These are phyloP conservation scores for Xylaria arbuscula DNA, from an alignment of 2,329 filamentous ascomycete genomes.

Conservation along the genomic window DNA sequence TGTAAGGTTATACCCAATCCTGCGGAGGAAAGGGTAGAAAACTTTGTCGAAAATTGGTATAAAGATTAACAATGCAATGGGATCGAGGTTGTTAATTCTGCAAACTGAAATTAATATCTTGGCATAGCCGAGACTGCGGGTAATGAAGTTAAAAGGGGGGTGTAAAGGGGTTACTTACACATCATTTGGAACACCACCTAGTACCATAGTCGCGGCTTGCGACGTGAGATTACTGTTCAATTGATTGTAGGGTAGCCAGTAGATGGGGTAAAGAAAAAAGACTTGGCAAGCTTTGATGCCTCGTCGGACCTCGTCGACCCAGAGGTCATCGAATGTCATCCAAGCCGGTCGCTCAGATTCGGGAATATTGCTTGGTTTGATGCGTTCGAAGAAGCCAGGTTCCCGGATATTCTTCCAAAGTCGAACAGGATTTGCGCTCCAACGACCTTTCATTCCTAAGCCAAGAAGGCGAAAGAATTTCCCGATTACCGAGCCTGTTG, in stretches of 20 bases:
- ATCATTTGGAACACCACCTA: slow-evolving; percentile 76
- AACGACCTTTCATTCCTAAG: slow-evolving; percentile 71
- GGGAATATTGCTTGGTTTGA: slow-evolving; percentile 73
- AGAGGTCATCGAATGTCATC: slow-evolving; percentile 78
- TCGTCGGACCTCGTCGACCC: slow-evolving; percentile 78
- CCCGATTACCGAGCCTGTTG: slow-evolving; percentile 72
- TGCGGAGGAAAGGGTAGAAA: slow-evolving; percentile 71
- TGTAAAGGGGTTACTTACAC: slow-evolving; percentile 49
- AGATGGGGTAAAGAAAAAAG: slow-evolving; percentile 68
- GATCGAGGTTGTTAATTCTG: slow-evolving; percentile 72
- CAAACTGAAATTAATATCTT: slow-evolving; percentile 1
- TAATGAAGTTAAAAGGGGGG: background rate
- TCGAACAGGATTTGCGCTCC: slow-evolving; percentile 68
- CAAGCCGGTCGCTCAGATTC: slow-evolving; percentile 68
- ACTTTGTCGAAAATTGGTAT: slow-evolving; percentile 71
- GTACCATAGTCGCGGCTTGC: slow-evolving; percentile 67
- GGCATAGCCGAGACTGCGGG: too few species aligned
- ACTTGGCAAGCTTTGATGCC: slow-evolving; percentile 72
- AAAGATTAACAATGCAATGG: slow-evolving; percentile 73
- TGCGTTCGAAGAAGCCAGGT: slow-evolving; percentile 72
- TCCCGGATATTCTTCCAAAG: slow-evolving; percentile 50
- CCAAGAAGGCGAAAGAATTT: slow-evolving; percentile 72
- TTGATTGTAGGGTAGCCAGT: slow-evolving; percentile 73
- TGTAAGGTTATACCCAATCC: slow-evolving; percentile 67
- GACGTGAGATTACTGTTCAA: slow-evolving; percentile 75